Evolutionary conservation across 148 eudicot genomes (phyloP).

Genomic region (Hydrangea macrophylla): DNA sequence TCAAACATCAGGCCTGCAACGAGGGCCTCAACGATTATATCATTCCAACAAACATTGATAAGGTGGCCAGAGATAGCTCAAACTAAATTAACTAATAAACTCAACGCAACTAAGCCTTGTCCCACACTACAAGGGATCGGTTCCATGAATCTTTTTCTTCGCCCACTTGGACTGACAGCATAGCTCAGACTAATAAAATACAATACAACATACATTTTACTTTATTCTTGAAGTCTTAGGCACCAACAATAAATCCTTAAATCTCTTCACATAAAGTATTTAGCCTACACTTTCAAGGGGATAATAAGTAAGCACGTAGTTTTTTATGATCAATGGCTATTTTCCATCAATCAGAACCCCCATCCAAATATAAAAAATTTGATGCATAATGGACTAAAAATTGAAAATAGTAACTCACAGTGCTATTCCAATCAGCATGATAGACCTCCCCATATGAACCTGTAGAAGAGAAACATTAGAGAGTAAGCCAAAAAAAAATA

Average conservation of each 20-base stretch:
- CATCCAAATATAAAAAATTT: no score
- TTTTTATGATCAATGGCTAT: neutral
- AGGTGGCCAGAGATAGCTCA: no score
- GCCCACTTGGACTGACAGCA: no score
- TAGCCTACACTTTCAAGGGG: constrained; percentile 5
- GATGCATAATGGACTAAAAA: neutral
- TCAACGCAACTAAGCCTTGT: no score
- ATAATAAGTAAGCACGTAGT: constrained; percentile 3
- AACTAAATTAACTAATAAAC: no score
- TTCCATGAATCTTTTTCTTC: no score
- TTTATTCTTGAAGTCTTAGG: neutral
- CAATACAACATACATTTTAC: neutral
- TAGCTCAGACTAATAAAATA: neutral
- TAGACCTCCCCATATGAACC: constrained; percentile 99
- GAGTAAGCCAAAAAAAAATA: neutral
- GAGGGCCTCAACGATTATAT: no score
- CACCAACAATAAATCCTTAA: neutral
- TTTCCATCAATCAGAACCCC: neutral
- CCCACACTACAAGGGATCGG: no score
- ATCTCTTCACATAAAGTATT: neutral
- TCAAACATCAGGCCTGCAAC: no score
- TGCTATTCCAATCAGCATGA: constrained; percentile 99
- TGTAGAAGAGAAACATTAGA: constrained; percentile 15
- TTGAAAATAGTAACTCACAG: constrained; percentile 45
- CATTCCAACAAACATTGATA: no score